A percentile compares a stretch with the other conserved stretches of the same genome.
Evolutionary conservation across 1,284 basidiomycete species (phyloP).

Genomic region (Rhodotorula glutinis): DNA sequence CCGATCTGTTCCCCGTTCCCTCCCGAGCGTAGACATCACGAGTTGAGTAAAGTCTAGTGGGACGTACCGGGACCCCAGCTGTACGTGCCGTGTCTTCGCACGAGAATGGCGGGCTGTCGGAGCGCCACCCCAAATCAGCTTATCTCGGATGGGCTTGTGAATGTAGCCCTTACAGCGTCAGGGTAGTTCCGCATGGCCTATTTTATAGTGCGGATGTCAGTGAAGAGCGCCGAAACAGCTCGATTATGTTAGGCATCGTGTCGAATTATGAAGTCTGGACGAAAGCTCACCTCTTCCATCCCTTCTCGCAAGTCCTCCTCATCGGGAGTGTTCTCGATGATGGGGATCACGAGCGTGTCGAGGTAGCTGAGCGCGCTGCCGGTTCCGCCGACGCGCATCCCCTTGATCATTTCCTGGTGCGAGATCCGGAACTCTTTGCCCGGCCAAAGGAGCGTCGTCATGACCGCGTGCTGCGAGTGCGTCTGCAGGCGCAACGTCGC

Average conservation of each 20-base stretch:
- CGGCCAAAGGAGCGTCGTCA: conserved; percentile 73
- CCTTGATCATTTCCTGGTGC: conserved; percentile 81
- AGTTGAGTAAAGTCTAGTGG: background rate
- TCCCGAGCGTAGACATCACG: no score
- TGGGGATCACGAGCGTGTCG: conserved; percentile 77
- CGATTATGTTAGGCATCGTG: no score
- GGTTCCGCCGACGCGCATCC: conserved; percentile 69
- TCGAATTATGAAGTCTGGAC: no score
- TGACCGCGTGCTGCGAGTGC: conserved; percentile 69
- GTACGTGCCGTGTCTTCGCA: conserved; percentile 65
- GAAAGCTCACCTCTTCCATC: conserved; percentile 59
- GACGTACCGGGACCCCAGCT: conserved; percentile 34
- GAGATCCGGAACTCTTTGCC: conserved; percentile 69
- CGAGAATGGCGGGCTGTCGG: conserved; percentile 62
- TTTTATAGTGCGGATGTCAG: background rate
- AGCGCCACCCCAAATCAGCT: no score
- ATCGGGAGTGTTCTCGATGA: conserved; percentile 81
- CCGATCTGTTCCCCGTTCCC: no score
- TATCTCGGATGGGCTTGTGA: no score
- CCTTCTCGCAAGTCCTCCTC: conserved; percentile 81
- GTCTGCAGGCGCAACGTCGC: conserved; percentile 55
- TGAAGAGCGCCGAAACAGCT: no score
- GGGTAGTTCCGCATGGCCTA: conserved; percentile 73
- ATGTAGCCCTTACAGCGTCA: conserved; percentile 53
- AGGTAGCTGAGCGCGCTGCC: conserved; percentile 70